phyloP scores from a whole-genome alignment of 306 rosid species.

The Citrullus amarus region DNA sequence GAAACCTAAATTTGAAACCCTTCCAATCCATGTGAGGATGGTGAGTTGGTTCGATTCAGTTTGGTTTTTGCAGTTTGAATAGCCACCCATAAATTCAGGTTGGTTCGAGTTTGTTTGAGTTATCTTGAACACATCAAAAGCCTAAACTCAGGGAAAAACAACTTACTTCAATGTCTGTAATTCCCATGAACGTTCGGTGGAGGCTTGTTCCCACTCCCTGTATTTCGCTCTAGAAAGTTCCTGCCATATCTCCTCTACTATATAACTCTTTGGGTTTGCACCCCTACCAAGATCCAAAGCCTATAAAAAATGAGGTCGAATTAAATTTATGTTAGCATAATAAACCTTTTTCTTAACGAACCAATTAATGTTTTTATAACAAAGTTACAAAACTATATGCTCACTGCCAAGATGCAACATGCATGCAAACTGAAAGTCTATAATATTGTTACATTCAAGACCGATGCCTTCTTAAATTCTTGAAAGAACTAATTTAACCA shows the following conservation, averaged over 20 bases:
- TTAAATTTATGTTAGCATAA: background rate
- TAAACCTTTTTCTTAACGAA: too few relatives aligned
- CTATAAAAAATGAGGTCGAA: slow-evolving; percentile 21
- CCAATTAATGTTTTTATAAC: too few relatives aligned
- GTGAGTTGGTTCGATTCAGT: too few relatives aligned
- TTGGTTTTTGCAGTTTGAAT: too few relatives aligned
- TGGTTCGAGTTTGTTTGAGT: too few relatives aligned
- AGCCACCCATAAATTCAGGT: too few relatives aligned
- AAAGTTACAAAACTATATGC: background rate
- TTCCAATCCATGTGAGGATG: too few relatives aligned
- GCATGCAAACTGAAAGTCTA: background rate
- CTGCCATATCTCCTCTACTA: slow-evolving; percentile 91
- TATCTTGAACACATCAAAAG: background rate
- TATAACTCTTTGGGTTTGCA: slow-evolving; percentile 59
- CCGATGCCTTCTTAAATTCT: background rate
- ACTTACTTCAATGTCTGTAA: slow-evolving; percentile 56
- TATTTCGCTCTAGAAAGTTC: slow-evolving; percentile 83
- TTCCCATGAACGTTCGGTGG: slow-evolving; percentile 60
- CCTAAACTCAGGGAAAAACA: slow-evolving; percentile 5
- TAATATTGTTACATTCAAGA: background rate
- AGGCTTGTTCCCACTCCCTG: slow-evolving; percentile 67
- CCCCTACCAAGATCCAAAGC: slow-evolving; percentile 97
- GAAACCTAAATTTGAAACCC: too few relatives aligned
- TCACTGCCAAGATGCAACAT: background rate
- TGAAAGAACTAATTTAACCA: too few relatives aligned